Percentiles rank a stretch among this genome's conserved stretches.
phyloP scores from a whole-genome alignment of 202 grass and related monocot genomes.

The Carex arenaria region DNA sequence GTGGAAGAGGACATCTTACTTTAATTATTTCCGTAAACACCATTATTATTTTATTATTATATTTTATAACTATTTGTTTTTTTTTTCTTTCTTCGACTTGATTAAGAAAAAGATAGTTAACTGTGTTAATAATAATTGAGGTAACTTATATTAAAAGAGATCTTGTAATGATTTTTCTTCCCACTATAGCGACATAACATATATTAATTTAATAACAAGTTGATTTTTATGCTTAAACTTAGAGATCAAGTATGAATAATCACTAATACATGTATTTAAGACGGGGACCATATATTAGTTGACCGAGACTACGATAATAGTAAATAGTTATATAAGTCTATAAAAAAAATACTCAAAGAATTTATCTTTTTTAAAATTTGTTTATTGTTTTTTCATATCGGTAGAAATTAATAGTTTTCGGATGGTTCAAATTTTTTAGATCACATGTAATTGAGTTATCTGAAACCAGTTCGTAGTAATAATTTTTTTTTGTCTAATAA shows the following conservation, averaged over 20 bases:
- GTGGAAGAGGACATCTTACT: background rate
- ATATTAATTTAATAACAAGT: background rate
- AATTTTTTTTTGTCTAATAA: no score
- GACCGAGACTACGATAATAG: no score
- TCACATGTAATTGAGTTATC: no score
- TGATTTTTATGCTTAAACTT: background rate
- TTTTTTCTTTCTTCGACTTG: background rate
- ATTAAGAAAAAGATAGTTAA: background rate
- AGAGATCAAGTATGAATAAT: slow-evolving; percentile 14
- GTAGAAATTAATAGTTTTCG: no score
- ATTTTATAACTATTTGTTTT: background rate
- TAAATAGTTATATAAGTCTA: no score
- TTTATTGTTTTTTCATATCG: no score
- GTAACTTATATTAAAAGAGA: slow-evolving; percentile 18
- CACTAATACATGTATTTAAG: background rate
- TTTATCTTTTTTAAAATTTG: no score
- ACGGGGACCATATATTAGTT: background rate
- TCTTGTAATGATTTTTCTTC: slow-evolving; percentile 14
- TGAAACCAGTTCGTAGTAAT: no score
- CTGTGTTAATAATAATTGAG: background rate
- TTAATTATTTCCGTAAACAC: background rate
- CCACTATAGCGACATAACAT: background rate
- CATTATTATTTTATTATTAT: background rate
- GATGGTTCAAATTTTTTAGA: no score
- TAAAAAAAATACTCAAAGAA: no score